phyloP scores from a whole-genome alignment of 2,329 filamentous ascomycete genomes.

The Colletotrichum caudatum region DNA sequence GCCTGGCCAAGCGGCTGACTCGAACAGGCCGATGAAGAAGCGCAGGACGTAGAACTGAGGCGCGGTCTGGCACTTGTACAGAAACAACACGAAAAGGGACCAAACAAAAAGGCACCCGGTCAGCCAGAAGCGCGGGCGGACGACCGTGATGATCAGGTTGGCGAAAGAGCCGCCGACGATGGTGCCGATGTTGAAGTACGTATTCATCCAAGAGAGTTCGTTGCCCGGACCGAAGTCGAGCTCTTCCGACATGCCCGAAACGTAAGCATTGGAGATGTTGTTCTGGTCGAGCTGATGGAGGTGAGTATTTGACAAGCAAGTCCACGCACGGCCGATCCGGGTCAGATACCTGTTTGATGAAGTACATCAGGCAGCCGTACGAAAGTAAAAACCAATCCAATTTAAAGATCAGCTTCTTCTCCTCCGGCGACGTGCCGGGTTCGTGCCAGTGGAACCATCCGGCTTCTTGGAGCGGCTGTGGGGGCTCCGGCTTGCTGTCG shows the following conservation, averaged over 20 bases:
- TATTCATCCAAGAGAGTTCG: conserved; percentile 60
- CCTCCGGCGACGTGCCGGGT: conserved; percentile 53
- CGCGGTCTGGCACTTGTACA: conserved; percentile 55
- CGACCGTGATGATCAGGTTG: conserved; percentile 58
- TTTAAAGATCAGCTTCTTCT: conserved; percentile 61
- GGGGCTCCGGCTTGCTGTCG: conserved; percentile 37
- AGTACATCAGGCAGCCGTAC: conserved; percentile 59
- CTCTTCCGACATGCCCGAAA: conserved; percentile 61
- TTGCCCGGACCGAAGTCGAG: conserved; percentile 57
- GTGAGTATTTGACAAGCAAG: not conserved
- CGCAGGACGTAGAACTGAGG: conserved; percentile 60
- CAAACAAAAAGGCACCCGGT: conserved; percentile 52
- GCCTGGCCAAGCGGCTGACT: conserved; percentile 67
- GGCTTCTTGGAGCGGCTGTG: conserved; percentile 31
- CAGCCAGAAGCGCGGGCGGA: conserved; percentile 58
- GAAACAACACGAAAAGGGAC: conserved; percentile 56
- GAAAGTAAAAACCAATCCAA: conserved; percentile 61
- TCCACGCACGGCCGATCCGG: not conserved
- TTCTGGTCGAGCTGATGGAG: conserved; percentile 54
- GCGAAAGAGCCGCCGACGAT: conserved; percentile 58
- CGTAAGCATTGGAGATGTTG: conserved; percentile 62
- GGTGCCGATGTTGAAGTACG: conserved; percentile 60
- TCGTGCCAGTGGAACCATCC: conserved; percentile 58
- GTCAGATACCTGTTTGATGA: conserved; percentile 53
- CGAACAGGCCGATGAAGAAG: conserved; percentile 66